phyloP scores from a whole-genome alignment of 2,329 filamentous ascomycete genomes.

The Exophiala dermatitidis region DNA sequence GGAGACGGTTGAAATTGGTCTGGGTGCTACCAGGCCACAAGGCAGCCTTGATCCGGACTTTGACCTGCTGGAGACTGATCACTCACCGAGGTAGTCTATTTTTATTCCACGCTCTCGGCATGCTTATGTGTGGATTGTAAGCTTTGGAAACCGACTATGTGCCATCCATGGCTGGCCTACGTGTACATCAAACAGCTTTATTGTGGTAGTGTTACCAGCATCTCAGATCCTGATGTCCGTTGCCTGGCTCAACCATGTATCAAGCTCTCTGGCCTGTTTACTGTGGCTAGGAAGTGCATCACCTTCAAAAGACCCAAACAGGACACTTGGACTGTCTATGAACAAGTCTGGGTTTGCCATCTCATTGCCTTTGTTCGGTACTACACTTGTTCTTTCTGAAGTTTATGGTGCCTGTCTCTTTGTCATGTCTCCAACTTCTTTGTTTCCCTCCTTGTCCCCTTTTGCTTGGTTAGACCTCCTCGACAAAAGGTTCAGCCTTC shows the following conservation, averaged over 20 bases:
- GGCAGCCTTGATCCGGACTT: not conserved
- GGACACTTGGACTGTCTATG: too few species aligned
- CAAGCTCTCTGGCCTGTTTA: not conserved
- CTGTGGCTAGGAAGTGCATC: not conserved
- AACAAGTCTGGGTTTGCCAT: too few species aligned
- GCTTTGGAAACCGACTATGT: not conserved
- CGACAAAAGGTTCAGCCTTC: too few species aligned
- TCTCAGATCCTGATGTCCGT: too few species aligned
- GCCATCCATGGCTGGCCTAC: too few species aligned
- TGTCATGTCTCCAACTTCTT: not conserved
- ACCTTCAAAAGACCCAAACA: too few species aligned
- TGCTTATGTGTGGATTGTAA: not conserved
- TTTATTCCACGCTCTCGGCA: too few species aligned
- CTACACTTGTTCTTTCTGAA: too few species aligned
- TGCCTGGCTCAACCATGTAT: not conserved
- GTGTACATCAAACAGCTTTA: not conserved
- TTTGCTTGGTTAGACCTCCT: too few species aligned
- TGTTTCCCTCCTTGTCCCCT: not conserved
- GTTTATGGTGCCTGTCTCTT: too few species aligned
- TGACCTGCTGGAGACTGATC: slow-evolving; percentile 2
- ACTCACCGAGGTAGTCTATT: too few species aligned
- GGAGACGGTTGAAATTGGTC: not conserved
- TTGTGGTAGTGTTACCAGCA: not conserved
- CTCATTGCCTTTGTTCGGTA: too few species aligned
- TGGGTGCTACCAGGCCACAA: slow-evolving; percentile 1